phyloP scores from a whole-genome alignment of 1,139 yeast genomes.

The Cylindricascospora bacillispora region DNA sequence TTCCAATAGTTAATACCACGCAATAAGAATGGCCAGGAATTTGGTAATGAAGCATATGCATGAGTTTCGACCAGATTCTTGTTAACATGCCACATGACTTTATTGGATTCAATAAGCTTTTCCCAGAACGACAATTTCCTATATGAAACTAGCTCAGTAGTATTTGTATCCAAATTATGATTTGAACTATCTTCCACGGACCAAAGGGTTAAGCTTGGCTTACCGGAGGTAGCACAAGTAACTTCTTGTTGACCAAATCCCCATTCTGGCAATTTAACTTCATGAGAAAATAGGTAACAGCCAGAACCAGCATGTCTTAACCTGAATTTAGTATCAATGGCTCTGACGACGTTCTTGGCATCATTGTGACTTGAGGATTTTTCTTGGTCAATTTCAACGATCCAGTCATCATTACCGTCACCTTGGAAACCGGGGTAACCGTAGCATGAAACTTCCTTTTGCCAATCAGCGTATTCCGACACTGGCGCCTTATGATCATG shows the following conservation, averaged over 20 bases:
- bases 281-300: conserved; percentile 77
- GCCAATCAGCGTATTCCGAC: conserved; percentile 80
- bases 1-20: conserved; percentile 97
- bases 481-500: conserved; percentile 96
- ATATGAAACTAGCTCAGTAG: conserved; percentile 46
- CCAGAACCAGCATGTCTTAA: conserved; percentile 87
- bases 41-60: conserved; percentile 80
- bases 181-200: conserved; percentile 71
- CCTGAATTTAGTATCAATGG: conserved; percentile 75
- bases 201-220: conserved; percentile 67
- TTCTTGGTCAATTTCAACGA: conserved; percentile 65
- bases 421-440: conserved; percentile 88
- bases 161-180: conserved; percentile 31
- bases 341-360: conserved; percentile 54
- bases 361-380: conserved; percentile 42
- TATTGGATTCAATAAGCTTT: conserved; percentile 68
- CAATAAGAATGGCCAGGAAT: conserved; percentile 73
- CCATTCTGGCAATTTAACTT: conserved; percentile 82
- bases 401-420: conserved; percentile 92
- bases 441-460: conserved; percentile 85
- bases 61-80: conserved; percentile 75
- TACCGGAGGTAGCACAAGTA: conserved; percentile 77
- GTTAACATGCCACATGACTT: conserved; percentile 85
- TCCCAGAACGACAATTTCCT: conserved; percentile 47
- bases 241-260: conserved; percentile 96